These are phyloP conservation scores for Rhizoctonia solani DNA, from an alignment of 1,284 basidiomycete genomes.

Conservation along the genomic window DNA sequence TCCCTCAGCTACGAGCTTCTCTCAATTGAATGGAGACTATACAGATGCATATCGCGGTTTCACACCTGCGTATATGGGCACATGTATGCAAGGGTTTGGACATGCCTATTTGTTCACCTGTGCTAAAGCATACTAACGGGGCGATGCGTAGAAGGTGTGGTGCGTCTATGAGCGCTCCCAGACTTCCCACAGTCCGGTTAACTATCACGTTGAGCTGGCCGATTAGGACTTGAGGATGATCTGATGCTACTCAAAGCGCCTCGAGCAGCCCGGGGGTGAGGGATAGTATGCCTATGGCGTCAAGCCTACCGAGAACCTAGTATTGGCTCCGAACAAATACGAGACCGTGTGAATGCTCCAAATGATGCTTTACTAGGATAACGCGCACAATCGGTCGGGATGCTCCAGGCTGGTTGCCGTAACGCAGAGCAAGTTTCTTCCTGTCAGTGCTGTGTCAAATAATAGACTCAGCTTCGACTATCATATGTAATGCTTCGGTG, in stretches of 20 bases:
- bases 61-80: not conserved
- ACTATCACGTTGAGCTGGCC: not conserved
- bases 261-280: not conserved
- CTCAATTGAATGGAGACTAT: not conserved
- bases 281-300: not conserved
- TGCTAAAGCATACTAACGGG: not conserved
- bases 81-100: not conserved
- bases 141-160: not conserved
- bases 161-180: not conserved
- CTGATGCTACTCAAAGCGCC: too few relatives aligned
- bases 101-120: not conserved
- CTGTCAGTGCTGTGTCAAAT: too few relatives aligned
- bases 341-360: not conserved
- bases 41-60: not conserved
- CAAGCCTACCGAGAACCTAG: not conserved
- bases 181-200: not conserved
- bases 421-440: too few relatives aligned
- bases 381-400: not conserved
- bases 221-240: not conserved
- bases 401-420: too few relatives aligned
- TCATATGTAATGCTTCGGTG: constrained; percentile 29
- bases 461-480: not conserved
- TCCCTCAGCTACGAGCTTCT: not conserved
- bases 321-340: too few relatives aligned
- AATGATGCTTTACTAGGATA: not conserved